Conservation (phyloP, 2,329 filamentous ascomycete genomes). For the Knoxdaviesia proteae region DNA sequence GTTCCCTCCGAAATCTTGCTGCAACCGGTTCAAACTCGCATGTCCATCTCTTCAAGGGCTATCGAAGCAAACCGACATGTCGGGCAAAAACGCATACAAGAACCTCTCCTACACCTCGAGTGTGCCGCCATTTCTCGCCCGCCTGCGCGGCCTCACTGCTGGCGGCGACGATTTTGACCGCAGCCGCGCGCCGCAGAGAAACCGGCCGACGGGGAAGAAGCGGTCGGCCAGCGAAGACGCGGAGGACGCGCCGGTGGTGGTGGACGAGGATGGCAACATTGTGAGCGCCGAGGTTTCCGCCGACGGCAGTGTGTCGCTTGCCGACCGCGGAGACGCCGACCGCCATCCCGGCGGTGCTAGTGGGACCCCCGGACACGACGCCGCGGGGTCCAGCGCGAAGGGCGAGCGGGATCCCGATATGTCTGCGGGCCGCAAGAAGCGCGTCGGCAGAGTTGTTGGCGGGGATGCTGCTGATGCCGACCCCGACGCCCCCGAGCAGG, state of each 20-base stretch:
- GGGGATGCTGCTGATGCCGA: too few species aligned
- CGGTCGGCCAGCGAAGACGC: conserved; percentile 46
- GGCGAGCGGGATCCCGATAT: too few species aligned
- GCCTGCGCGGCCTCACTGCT: conserved; percentile 30
- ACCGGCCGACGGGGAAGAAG: conserved; percentile 26
- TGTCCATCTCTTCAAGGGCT: too few species aligned
- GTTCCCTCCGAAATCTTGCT: too few species aligned
- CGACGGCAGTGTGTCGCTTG: conserved; percentile 17
- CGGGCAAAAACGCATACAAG: conserved; percentile 46
- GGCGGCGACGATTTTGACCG: conserved; percentile 27
- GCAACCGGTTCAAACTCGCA: too few species aligned
- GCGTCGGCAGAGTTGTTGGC: not conserved
- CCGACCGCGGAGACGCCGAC: not conserved
- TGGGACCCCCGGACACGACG: too few species aligned
- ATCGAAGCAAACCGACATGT: conserved; percentile 13
- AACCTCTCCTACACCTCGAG: conserved; percentile 44
- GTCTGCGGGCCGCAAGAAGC: conserved; percentile 6
- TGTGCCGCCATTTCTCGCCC: conserved; percentile 39
- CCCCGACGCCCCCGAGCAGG: too few species aligned
- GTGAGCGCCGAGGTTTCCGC: conserved; percentile 25
- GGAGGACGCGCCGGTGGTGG: conserved; percentile 55
- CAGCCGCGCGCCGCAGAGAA: conserved; percentile 26
- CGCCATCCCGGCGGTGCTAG: too few species aligned
- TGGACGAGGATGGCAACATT: conserved; percentile 52
- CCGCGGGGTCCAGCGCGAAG: too few species aligned